Evolutionary conservation across 2,329 filamentous ascomycete species (phyloP).

Genomic region (Calonectria montana): DNA sequence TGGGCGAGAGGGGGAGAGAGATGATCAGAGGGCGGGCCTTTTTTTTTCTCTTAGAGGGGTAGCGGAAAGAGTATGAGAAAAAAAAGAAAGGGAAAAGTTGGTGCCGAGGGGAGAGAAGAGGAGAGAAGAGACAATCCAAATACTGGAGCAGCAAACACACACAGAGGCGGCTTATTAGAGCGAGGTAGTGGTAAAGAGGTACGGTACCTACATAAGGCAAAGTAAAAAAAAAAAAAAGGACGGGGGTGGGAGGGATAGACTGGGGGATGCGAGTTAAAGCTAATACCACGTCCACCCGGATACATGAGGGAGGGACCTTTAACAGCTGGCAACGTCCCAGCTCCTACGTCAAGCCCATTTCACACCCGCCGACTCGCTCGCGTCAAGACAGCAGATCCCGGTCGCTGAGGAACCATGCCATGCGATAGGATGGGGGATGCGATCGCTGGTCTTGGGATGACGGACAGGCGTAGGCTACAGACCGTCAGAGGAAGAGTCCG

Average conservation of each 20-base stretch:
- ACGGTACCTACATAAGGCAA: slow-evolving; percentile 14
- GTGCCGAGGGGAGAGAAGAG: slow-evolving; percentile 12
- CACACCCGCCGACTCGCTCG: slow-evolving; percentile 17
- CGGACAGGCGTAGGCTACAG: slow-evolving; percentile 4
- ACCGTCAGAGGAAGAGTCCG: slow-evolving; percentile 2
- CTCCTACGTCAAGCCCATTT: slow-evolving; percentile 14
- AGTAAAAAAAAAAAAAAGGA: slow-evolving; percentile 14
- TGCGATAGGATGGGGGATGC: slow-evolving; percentile 19
- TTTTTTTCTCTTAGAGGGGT: slow-evolving; percentile 4
- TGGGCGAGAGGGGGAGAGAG: not conserved
- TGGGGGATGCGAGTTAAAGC: slow-evolving; percentile 20
- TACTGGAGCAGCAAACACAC: slow-evolving; percentile 16
- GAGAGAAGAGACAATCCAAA: slow-evolving; percentile 22
- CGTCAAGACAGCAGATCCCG: slow-evolving; percentile 11
- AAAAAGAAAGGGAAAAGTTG: slow-evolving; percentile 25
- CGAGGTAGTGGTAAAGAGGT: not conserved
- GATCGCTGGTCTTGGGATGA: slow-evolving; percentile 15
- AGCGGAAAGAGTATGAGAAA: slow-evolving; percentile 23
- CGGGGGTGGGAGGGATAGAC: not conserved
- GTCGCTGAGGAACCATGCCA: slow-evolving; percentile 21
- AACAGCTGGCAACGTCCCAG: slow-evolving; percentile 22
- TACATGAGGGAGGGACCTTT: slow-evolving; percentile 13
- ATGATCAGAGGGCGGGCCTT: slow-evolving; percentile 10
- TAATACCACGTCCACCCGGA: slow-evolving; percentile 1
- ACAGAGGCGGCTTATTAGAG: slow-evolving; percentile 9